These are phyloP conservation scores for Fusarium papillatum DNA, from an alignment of 2,329 filamentous ascomycete genomes.

Conservation along the genomic window DNA sequence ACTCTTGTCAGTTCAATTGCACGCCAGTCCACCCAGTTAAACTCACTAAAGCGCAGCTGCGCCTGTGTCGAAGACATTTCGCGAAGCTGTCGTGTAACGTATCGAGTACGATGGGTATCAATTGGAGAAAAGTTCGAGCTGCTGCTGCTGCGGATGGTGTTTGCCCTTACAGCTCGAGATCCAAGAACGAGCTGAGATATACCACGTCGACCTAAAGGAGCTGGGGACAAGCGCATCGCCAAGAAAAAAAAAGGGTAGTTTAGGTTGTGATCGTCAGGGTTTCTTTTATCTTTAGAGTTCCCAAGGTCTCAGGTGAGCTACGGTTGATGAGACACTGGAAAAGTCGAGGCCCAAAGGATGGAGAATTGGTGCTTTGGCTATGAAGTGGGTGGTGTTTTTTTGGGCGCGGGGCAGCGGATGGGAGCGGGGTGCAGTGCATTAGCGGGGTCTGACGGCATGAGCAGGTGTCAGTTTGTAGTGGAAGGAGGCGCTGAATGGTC, in stretches of 20 bases:
- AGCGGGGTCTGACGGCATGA: conserved; percentile 2
- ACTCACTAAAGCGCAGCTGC: conserved; percentile 52
- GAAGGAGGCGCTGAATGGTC: neutral
- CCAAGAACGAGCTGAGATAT: conserved; percentile 29
- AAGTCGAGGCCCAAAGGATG: neutral
- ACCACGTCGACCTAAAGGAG: conserved; percentile 28
- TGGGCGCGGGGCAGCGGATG: conserved; percentile 21
- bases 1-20: neutral
- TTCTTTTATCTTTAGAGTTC: neutral
- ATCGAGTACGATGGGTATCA: conserved; percentile 1
- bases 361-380: neutral
- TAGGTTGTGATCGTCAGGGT: neutral
- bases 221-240: conserved; percentile 30
- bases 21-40: neutral
- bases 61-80: conserved; percentile 28
- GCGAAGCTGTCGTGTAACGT: conserved; percentile 17
- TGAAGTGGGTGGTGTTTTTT: neutral
- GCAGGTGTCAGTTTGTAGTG: neutral
- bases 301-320: conserved; percentile 26
- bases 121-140: neutral
- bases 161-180: conserved; percentile 17
- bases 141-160: neutral
- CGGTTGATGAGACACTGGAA: conserved; percentile 8
- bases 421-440: conserved; percentile 27
- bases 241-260: neutral